Conservation (phyloP, 305 asterid genomes). For the Solanum chacoense region DNA sequence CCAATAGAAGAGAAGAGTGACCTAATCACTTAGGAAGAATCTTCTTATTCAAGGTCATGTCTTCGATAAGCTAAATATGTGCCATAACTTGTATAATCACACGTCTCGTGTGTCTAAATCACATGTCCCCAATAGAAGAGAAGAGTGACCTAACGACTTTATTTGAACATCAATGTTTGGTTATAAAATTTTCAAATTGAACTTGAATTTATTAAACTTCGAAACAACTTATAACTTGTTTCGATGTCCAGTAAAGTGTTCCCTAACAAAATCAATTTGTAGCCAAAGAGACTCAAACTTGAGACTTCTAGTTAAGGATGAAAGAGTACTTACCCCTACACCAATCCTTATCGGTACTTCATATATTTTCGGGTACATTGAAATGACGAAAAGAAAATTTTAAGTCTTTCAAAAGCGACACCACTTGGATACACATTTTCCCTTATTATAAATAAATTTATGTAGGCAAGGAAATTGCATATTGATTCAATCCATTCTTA, state of each 20-base stretch:
- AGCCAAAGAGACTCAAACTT: accelerated
- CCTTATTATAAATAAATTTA: too few species aligned
- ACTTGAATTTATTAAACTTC: not conserved
- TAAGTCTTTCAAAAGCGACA: not conserved
- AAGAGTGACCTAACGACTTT: not conserved
- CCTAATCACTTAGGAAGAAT: too few species aligned
- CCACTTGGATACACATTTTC: not conserved
- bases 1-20: too few species aligned
- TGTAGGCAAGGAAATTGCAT: not conserved
- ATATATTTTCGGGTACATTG: not conserved
- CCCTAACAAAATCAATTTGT: not conserved
- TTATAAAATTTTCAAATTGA: not conserved
- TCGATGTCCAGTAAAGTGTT: not conserved
- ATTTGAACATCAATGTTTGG: not conserved
- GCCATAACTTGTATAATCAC: too few species aligned
- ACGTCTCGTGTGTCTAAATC: too few species aligned
- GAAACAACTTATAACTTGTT: not conserved
- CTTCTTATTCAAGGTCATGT: too few species aligned
- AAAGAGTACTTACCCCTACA: not conserved
- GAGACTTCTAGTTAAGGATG: too few species aligned
- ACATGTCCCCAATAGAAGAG: too few species aligned
- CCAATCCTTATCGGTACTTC: not conserved
- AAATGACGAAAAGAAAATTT: not conserved
- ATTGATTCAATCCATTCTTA: too few species aligned
- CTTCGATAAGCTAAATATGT: not conserved